Conservation (phyloP, 2,329 filamentous ascomycete species). For the Stagonosporopsis cucurbitacearum region DNA sequence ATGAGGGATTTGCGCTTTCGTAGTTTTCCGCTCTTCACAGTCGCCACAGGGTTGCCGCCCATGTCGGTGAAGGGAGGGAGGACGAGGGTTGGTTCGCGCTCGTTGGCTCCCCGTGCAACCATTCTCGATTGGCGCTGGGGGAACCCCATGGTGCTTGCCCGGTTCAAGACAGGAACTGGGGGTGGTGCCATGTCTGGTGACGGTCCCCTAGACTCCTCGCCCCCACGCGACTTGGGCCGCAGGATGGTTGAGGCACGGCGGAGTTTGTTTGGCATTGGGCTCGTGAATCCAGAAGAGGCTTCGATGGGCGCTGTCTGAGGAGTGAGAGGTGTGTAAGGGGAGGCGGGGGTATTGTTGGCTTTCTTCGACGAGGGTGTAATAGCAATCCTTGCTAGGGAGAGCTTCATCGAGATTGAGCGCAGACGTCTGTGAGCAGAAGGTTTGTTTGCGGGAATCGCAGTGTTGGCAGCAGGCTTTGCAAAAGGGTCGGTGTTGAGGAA, state of each 20-base stretch:
- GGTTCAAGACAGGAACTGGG: constrained; percentile 28
- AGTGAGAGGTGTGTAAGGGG: constrained; percentile 43
- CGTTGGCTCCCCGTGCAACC: constrained; percentile 45
- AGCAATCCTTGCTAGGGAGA: constrained; percentile 48
- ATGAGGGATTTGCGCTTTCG: constrained; percentile 49
- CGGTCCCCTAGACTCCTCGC: constrained; percentile 22
- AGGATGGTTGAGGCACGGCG: constrained; percentile 41
- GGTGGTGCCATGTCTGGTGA: constrained; percentile 35
- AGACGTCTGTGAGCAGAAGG: constrained; percentile 45
- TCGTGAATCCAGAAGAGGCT: constrained; percentile 25
- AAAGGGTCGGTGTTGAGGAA: constrained; percentile 50
- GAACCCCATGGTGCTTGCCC: constrained; percentile 19
- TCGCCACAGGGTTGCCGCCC: constrained; percentile 23
- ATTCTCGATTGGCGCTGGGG: constrained; percentile 32
- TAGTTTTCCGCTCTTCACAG: constrained; percentile 36
- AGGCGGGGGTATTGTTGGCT: constrained; percentile 34
- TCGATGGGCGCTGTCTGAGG: constrained; percentile 42
- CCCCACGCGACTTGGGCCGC: constrained; percentile 34
- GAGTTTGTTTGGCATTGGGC: constrained; percentile 32
- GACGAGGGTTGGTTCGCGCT: constrained; percentile 43
- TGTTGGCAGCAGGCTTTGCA: constrained; percentile 38
- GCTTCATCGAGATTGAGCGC: constrained; percentile 47
- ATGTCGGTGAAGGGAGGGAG: constrained; percentile 42
- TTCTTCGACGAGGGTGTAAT: constrained; percentile 45
- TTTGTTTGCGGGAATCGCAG: constrained; percentile 44